Base-by-base conservation (phyloP, 768 basidiomycete genomes). In the Tricholoma hemisulphureum region DNA sequence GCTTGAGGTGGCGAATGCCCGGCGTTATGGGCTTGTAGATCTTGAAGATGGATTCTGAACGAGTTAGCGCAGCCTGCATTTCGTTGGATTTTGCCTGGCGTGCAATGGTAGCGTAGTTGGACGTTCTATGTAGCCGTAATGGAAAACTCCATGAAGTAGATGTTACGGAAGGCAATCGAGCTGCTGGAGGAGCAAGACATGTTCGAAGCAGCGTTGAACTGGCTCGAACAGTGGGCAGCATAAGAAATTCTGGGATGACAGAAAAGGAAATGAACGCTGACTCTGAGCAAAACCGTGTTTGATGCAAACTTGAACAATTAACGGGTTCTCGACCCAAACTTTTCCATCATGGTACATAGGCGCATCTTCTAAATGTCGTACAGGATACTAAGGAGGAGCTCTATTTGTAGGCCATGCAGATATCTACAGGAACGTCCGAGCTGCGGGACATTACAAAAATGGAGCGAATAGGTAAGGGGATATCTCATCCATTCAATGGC, bases 21-120 rank as follows among this genome's bases (percentile, higher is more conserved):
- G 93, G 93, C 0, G 91, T 85, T 56, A 93, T 78, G 64, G 94
- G 93, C 67, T 95, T 93, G 77, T 91, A 95, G 20, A 87, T 93
- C 75, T 95, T 95, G 80, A 87, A 93, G 55, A 87, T 75, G 45
- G 75, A 75, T 23, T 80, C 73, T 46, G 79, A 78, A 54, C 86
- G 79, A 2, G 80, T 71, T 56, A 87, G 77, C 13, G 83, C 81
- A 18, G 67, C 65, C 24, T 71, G 61, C 23, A 77, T 62, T 56
- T 77, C 78, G 24, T 67, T 57, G 50, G 70, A 70, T 67, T 70
- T 69, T 49, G 67, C 72, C 63, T 73, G 67, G 72, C 71, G 69
- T 45, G 75, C 70, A 63, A 74, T 69, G 4, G 76, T 74, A 41
- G 75, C 77, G 62, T 80, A 80, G 58, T 58, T 61, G 51, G 70